Conservation (phyloP, 768 basidiomycete species). For the Gyrodon lividus region DNA sequence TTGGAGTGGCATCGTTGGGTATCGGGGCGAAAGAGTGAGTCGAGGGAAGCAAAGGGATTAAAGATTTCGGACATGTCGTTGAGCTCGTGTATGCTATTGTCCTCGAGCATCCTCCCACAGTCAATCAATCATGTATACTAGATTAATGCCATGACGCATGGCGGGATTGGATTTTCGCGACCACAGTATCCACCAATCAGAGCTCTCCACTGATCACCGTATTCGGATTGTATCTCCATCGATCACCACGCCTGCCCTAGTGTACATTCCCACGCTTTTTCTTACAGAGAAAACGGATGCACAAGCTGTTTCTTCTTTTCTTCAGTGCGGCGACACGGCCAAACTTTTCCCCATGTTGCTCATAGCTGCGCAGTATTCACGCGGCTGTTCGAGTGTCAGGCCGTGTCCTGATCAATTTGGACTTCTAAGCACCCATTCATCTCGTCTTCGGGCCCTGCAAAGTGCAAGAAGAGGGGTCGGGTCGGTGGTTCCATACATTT, state of each 20-base stretch:
- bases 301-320: conserved; percentile 14
- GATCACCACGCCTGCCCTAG: conserved; percentile 22
- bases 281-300: no score
- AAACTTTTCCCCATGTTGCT: conserved; percentile 86
- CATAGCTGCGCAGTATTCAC: conserved; percentile 61
- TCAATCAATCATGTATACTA: no score
- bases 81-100: background rate
- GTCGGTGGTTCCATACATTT: conserved; percentile 68
- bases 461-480: conserved; percentile 54
- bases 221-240: no score
- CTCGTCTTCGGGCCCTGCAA: conserved; percentile 40
- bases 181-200: no score
- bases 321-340: conserved; percentile 83
- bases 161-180: no score
- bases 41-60: background rate
- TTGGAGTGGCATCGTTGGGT: conserved; percentile 42
- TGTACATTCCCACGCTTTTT: conserved; percentile 16
- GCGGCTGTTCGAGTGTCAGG: conserved; percentile 90
- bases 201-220: no score
- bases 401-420: conserved; percentile 71
- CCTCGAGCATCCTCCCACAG: no score
- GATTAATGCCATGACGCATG: no score
- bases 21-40: background rate
- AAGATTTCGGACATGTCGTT: background rate
- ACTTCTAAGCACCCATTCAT: conserved; percentile 80